A percentile compares a stretch with the other conserved stretches of the same genome.
Evolutionary conservation across 1,139 yeast species (phyloP).

Genomic region (Taiozyma sp.): DNA sequence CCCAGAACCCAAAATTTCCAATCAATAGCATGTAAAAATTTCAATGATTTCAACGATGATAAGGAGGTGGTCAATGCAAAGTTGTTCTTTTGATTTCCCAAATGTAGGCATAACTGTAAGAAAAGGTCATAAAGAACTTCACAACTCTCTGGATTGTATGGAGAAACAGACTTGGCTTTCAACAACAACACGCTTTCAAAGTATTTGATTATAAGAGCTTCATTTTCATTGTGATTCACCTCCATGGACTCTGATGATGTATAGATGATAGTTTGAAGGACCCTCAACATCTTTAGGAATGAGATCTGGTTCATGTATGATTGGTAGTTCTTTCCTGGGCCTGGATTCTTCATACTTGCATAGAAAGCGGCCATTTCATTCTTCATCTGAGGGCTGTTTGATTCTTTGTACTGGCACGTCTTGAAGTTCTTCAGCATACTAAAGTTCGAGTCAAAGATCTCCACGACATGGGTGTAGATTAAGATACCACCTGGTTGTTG

Average conservation of each 20-base stretch:
- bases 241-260: background rate
- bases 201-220: constrained; percentile 3
- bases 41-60: background rate
- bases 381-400: constrained; percentile 2
- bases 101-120: constrained; percentile 12
- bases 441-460: constrained; percentile 28
- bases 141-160: constrained; percentile 38
- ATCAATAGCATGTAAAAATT: constrained; percentile 33
- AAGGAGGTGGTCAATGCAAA: background rate
- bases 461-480: constrained; percentile 32
- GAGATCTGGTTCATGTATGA: constrained; percentile 28
- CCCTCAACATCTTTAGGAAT: constrained; percentile 29
- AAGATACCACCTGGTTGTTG: constrained; percentile 29
- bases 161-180: constrained; percentile 29
- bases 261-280: constrained; percentile 25
- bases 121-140: constrained; percentile 40
- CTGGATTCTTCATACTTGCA: constrained; percentile 5
- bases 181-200: constrained; percentile 33
- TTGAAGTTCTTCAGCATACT: constrained; percentile 17
- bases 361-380: constrained; percentile 11
- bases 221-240: constrained; percentile 1
- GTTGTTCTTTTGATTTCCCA: constrained; percentile 3
- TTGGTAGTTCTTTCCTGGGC: constrained; percentile 19
- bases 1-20: constrained; percentile 81
- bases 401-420: constrained; percentile 8